Evolutionary conservation across 768 basidiomycete genomes (phyloP), one percentile per base, ranked within the genome.

Genomic region (Boletellus sp.): DNA sequence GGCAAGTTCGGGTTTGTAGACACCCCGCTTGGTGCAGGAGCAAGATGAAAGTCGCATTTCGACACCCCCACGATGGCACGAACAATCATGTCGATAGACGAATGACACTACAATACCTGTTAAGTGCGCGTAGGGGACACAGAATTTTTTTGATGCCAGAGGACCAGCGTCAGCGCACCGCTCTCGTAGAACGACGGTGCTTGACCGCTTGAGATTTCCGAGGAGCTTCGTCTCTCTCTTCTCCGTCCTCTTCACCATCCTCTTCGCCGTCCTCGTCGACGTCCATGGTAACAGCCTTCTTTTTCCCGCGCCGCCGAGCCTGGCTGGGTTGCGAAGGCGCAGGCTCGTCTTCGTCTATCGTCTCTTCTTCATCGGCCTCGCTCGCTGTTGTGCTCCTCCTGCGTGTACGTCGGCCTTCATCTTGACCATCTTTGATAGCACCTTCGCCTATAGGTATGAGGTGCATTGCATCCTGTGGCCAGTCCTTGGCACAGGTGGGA

Each of bases 1-100:
- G 90, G 84, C 50, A 77, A 78, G 41, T 97, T 97, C 66, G 94
- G 94, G 17, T 96, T 95, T 67, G 77, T 81, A 10, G 74, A 83
- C 57, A 70, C 74, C 56, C 59, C 61, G 2, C 58, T 67, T 23
- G 62, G 50, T 40, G 23, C 55, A 8, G 55, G 56, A n/a, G 32
- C 66, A 56, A 22, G 75, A 76, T 37, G 78, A 76, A 24, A 78
- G 76, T 4, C 75, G 72, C 32, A 78, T 84, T 48, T 55, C 35
- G 11, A 55, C 53, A 39, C 57, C 58, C 24, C 55, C 20, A 51
- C 54, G 20, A 56, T 41, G 47, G 52, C 50, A 48, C 39, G 39
- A 10, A 65, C 20, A 41, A 31, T 26, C 19, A 33, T 38, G 39
- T 40, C 64, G 55, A 55, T 66, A 69, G 65, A 69, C 12, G 54